A percentile compares a stretch with the other conserved stretches of the same genome.
phyloP scores from a whole-genome alignment of 2,329 filamentous ascomycete genomes.

The Diaporthe ampelina region DNA sequence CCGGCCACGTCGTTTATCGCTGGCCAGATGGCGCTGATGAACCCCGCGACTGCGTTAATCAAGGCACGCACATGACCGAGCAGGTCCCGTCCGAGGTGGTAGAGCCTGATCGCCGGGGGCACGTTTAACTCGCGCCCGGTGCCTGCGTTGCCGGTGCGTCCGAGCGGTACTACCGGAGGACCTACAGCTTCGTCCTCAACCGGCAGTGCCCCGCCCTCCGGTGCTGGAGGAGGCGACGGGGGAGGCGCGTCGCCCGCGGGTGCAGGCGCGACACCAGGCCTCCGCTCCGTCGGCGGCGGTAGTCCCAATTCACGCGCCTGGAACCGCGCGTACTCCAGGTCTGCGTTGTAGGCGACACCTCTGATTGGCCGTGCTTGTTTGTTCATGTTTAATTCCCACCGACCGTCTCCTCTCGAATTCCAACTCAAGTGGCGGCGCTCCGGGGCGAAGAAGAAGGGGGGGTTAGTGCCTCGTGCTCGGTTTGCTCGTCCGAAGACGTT shows the following conservation, averaged over 20 bases:
- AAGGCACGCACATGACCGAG: not conserved
- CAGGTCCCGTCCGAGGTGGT: not conserved
- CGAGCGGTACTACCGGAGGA: not conserved
- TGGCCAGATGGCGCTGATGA: not conserved
- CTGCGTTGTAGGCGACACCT: not conserved
- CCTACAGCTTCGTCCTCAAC: not conserved
- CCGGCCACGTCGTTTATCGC: not conserved
- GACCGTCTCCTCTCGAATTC: not conserved
- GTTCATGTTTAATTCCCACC: not conserved
- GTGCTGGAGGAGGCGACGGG: not conserved
- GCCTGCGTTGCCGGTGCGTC: slow-evolving; percentile 9
- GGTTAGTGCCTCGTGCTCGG: not conserved
- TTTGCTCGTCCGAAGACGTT: slow-evolving; percentile 7
- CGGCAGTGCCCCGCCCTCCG: not conserved
- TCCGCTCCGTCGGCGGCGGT: not conserved
- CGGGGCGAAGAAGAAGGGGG: not conserved
- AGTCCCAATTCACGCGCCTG: not conserved
- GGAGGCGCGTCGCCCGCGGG: not conserved
- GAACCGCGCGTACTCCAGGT: slow-evolving; percentile 4
- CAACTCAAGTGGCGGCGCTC: not conserved
- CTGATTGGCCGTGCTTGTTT: not conserved
- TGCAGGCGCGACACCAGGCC: not conserved
- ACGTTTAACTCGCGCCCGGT: not conserved
- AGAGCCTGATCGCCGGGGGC: not conserved
- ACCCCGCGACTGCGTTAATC: not conserved